Evolutionary conservation across 495 filamentous ascomycete genomes (phyloP).

Genomic region (Apodospora peruviana): DNA sequence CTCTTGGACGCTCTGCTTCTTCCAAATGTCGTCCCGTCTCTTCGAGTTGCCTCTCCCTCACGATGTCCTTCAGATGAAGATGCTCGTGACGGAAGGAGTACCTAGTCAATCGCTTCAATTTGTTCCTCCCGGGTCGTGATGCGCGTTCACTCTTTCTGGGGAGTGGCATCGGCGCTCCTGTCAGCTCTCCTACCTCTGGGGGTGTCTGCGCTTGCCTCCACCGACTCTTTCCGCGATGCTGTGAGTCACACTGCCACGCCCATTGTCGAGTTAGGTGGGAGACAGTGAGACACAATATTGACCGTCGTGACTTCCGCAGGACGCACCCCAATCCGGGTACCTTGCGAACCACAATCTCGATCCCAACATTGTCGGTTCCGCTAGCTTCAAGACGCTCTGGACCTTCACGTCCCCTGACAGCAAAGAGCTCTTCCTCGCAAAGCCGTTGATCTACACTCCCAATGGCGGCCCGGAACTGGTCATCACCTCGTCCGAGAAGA

Average conservation of each 20-base stretch:
- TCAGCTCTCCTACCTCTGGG: no score
- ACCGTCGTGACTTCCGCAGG: no score
- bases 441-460: slow-evolving; percentile 34
- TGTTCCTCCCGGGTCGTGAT: no score
- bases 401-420: background rate
- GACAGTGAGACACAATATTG: no score
- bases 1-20: no score
- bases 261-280: no score
- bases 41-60: no score
- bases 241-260: background rate
- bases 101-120: no score
- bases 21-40: no score
- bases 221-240: background rate
- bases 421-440: slow-evolving; percentile 26
- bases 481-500: slow-evolving; percentile 31
- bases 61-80: no score
- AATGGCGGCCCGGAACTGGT: slow-evolving; percentile 20
- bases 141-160: background rate
- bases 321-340: slow-evolving; percentile 13
- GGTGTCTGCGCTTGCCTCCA: background rate
- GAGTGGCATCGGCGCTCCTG: background rate
- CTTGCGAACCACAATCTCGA: slow-evolving; percentile 17
- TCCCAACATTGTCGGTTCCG: background rate
- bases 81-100: no score
- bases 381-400: background rate